These are phyloP conservation scores for Taiwanofungus camphoratus DNA, from an alignment of 1,284 basidiomycete genomes.

Conservation along the genomic window DNA sequence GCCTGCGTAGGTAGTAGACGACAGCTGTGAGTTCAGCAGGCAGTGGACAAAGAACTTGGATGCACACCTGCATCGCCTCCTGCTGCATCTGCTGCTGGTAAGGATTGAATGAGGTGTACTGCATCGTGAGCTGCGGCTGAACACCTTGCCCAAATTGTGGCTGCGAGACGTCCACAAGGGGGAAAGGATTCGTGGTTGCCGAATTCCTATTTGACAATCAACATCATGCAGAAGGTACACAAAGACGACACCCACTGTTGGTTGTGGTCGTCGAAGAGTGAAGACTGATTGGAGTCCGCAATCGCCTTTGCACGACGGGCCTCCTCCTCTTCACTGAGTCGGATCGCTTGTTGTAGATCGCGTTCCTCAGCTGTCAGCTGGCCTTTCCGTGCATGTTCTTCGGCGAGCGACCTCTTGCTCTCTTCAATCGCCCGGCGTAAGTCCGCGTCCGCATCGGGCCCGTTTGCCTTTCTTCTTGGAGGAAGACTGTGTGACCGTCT, in stretches of 20 bases:
- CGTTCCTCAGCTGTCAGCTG: constrained; percentile 60
- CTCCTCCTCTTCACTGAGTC: constrained; percentile 87
- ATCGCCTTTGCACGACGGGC: constrained; percentile 60
- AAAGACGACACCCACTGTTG: constrained; percentile 59
- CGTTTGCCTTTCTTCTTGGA: constrained; percentile 19
- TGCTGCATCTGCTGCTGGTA: constrained; percentile 95
- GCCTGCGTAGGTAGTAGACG: constrained; percentile 32
- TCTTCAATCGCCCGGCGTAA: constrained; percentile 80
- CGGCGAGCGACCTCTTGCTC: constrained; percentile 73
- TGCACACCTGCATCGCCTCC: constrained; percentile 59
- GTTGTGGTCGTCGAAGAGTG: constrained; percentile 83
- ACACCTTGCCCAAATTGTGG: constrained; percentile 30
- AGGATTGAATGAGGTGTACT: constrained; percentile 89
- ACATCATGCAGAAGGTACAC: too few relatives aligned
- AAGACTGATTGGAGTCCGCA: constrained; percentile 69
- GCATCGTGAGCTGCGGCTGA: constrained; percentile 67
- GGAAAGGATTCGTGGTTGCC: constrained; percentile 49
- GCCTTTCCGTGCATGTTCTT: constrained; percentile 58
- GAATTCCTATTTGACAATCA: constrained; percentile 8
- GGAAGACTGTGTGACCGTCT: constrained; percentile 38
- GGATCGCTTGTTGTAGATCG: constrained; percentile 76
- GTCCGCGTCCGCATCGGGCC: constrained; percentile 73
- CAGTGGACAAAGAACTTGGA: background rate
- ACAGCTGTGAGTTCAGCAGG: constrained; percentile 6
- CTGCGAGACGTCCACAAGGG: constrained; percentile 57